phyloP scores from a whole-genome alignment of 176 grass and related monocot species.

The Eleusine indica region DNA sequence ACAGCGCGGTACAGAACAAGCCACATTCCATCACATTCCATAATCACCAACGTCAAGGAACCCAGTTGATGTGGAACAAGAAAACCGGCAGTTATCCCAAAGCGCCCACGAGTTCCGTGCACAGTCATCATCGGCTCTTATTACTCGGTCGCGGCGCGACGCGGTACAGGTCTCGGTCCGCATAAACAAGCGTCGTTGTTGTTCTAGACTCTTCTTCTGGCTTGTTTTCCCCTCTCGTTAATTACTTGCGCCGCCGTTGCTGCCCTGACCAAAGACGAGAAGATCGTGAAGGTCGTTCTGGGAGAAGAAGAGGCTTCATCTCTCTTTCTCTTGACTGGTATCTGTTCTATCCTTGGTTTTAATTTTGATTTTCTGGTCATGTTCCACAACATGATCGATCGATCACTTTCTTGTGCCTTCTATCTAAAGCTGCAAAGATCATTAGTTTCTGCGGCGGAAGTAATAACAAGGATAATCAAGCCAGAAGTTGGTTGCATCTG shows the following conservation, averaged over 20 bases:
- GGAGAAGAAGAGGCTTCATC: background rate
- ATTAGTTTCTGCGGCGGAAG: background rate
- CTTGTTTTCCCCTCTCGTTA: background rate
- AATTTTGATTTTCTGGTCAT: background rate
- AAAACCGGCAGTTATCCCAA: slow-evolving; percentile 25
- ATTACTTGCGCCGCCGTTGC: slow-evolving; percentile 5
- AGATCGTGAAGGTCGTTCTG: background rate
- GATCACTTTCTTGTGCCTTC: background rate
- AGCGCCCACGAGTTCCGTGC: slow-evolving; percentile 41
- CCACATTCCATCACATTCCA: background rate
- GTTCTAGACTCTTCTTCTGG: slow-evolving; percentile 36
- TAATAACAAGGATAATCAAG: background rate
- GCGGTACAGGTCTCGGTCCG: background rate
- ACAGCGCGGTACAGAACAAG: background rate
- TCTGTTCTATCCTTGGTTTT: background rate
- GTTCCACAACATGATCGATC: background rate
- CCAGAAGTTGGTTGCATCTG: background rate
- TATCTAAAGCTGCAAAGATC: background rate
- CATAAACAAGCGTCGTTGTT: background rate
- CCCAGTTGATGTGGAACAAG: slow-evolving; percentile 13
- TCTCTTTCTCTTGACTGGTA: slow-evolving; percentile 22
- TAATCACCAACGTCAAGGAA: background rate
- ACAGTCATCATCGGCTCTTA: background rate
- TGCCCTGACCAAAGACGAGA: background rate
- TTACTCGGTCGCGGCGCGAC: slow-evolving; percentile 13